Evolutionary conservation across 371 early-diverging fungal genomes (phyloP).

Genomic region (Basidiobolus meristosporus): DNA sequence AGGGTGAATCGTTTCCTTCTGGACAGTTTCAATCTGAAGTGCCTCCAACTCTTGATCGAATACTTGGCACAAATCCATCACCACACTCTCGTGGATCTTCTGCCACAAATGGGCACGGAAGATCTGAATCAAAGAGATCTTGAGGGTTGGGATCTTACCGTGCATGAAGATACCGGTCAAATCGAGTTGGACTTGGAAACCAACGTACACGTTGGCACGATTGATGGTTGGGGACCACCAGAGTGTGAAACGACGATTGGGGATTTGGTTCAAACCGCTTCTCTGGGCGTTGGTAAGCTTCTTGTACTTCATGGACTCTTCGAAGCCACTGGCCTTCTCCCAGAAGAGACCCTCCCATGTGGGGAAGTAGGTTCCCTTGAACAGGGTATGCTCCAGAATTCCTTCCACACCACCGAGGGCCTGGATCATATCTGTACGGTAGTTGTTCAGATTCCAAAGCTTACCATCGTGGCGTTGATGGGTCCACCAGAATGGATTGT

Average conservation of each 20-base stretch:
- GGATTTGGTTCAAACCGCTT: constrained; percentile 95
- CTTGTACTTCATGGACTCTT: constrained; percentile 64
- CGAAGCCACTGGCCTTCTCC: constrained; percentile 67
- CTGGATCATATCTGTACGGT: constrained; percentile 96
- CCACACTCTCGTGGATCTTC: constrained; percentile 94
- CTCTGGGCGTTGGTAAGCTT: constrained; percentile 98
- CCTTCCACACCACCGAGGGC: constrained; percentile 97
- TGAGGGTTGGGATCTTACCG: constrained; percentile 98
- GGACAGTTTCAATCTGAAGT: constrained; percentile 93
- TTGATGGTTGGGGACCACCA: constrained; percentile 99
- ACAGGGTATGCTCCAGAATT: constrained; percentile 95
- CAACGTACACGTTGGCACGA: constrained; percentile 94
- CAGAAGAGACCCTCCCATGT: constrained; percentile 98
- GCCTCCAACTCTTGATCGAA: constrained; percentile 96
- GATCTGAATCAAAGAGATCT: constrained; percentile 96
- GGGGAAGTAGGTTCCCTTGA: constrained; percentile 92
- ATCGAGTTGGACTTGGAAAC: constrained; percentile 98
- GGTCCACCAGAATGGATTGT: constrained; percentile 95
- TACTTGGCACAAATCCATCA: constrained; percentile 87
- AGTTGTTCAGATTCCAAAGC: constrained; percentile 91
- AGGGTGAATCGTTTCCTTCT: constrained; percentile 97
- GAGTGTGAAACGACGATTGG: constrained; percentile 98
- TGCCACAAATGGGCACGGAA: constrained; percentile 99
- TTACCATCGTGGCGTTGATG: constrained; percentile 90
- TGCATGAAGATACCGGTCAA: constrained; percentile 98